Base-by-base conservation (phyloP, 257 asterid species). In the Hygrophila difformis region DNA sequence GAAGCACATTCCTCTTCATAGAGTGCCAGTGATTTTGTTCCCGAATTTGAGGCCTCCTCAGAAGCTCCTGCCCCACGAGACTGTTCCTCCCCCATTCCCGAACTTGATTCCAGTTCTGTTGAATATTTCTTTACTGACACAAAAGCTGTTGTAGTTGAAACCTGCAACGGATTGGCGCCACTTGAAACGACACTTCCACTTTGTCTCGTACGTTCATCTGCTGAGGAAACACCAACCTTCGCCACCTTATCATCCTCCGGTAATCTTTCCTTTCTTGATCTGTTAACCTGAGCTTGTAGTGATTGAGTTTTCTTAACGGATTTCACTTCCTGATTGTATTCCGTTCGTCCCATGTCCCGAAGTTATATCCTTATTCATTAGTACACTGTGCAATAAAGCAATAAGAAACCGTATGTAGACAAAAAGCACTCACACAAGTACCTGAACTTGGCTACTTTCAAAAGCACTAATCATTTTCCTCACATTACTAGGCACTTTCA, bases 381-480 rank as follows among this genome's bases (percentile, higher is more conserved):
- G 22, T 51, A n/a, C 35, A 10, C 24, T 49, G 14, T 34, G n/a
- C 16, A 8, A 1, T 8, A 29, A 39, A 59, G 26, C 52, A 39
- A 38, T 12, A 17, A 59, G 53, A 53, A 29, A 42, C 39, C 34
- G 26, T 19, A 2, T 48, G 13, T 34, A 38, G 20, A 43, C 39
- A 20, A 57, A 23, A 14, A 23, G 42, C 47, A 47, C n/a, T 23
- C 35, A 18, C 45, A 42, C 40, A 53, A 56, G 50, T 77, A 88
- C 97, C 95, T 88, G 78, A 73, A 60, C 34, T 57, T 55, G 59
- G 45, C 62, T 57, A 38, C 46, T 75, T 58, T 84, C 94, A 14
- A 88, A 84, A 49, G 93, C 94, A 65, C 76, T 77, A 48, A 82
- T 77, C 84, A 84, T 75, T 65, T 81, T 88, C 65, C 61, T 74